Percentiles rank a stretch among this genome's conserved stretches.
These are phyloP conservation scores for Funneliformis caledonium DNA, from an alignment of 371 early-diverging fungal species.

Conservation along the genomic window DNA sequence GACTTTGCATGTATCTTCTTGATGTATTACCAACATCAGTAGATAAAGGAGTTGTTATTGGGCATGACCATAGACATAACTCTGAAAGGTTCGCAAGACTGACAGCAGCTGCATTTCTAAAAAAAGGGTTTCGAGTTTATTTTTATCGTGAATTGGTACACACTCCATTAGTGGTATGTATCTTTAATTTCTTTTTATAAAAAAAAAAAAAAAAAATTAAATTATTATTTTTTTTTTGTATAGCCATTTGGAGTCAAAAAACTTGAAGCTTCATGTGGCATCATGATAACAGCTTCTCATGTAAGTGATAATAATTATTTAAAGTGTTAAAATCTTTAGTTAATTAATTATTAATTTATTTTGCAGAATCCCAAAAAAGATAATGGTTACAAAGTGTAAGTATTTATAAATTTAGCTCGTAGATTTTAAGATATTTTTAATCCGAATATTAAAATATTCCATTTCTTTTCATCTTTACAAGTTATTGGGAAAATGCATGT, in stretches of 20 bases:
- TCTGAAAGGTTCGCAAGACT: slow-evolving; percentile 84
- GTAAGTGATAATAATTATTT: slow-evolving; percentile 27
- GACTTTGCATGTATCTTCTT: slow-evolving; percentile 64
- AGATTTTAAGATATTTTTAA: neutral
- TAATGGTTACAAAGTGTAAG: slow-evolving; percentile 95
- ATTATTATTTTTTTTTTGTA: slow-evolving; percentile 18
- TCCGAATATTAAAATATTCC: neutral
- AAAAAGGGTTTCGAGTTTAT: slow-evolving; percentile 84
- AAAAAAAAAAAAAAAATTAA: neutral
- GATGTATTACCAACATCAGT: slow-evolving; percentile 59
- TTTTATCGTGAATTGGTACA: slow-evolving; percentile 76
- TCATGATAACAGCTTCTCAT: slow-evolving; percentile 98
- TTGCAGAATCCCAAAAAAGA: slow-evolving; percentile 90
- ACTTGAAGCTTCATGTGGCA: slow-evolving; percentile 81
- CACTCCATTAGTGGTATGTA: slow-evolving; percentile 83
- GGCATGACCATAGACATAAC: slow-evolving; percentile 94
- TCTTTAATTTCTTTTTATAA: slow-evolving; percentile 43
- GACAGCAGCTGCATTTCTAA: slow-evolving; percentile 85
- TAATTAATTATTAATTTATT: slow-evolving; percentile 38
- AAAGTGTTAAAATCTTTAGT: slow-evolving; percentile 32
- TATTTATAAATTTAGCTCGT: neutral
- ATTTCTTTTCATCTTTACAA: neutral
- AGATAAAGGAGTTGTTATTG: slow-evolving; percentile 86
- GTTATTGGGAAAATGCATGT: slow-evolving; percentile 89
- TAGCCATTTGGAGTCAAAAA: slow-evolving; percentile 81